Conservation (phyloP, 805 yeast genomes). For the Starmerella vaccinii region DNA sequence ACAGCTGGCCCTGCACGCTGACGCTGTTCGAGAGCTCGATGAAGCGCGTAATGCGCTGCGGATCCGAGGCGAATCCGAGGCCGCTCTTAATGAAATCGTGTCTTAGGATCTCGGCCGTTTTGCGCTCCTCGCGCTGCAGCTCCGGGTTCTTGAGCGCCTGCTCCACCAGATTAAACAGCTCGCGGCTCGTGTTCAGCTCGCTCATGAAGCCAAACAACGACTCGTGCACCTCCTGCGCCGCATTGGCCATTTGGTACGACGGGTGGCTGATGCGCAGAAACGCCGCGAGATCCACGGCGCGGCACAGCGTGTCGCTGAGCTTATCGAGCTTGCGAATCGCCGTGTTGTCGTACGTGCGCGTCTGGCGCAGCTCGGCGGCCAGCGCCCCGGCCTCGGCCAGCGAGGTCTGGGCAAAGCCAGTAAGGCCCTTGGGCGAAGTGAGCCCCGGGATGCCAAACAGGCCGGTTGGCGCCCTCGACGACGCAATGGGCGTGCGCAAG, state of each 20-base stretch:
- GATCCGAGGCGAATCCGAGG: constrained; percentile 56
- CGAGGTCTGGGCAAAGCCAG: constrained; percentile 55
- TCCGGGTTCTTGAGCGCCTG: constrained; percentile 31
- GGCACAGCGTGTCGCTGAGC: constrained; percentile 75
- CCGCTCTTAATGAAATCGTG: constrained; percentile 89
- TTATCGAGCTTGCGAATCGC: constrained; percentile 67
- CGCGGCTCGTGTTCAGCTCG: constrained; percentile 71
- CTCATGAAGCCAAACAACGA: constrained; percentile 90
- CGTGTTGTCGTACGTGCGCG: neutral
- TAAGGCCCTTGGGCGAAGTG: constrained; percentile 58
- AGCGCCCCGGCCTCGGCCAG: constrained; percentile 54
- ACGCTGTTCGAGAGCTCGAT: constrained; percentile 72
- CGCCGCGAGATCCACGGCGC: constrained; percentile 89
- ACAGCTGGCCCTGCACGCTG: constrained; percentile 70
- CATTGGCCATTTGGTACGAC: constrained; percentile 51
- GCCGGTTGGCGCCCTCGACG: constrained; percentile 35
- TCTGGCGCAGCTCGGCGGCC: constrained; percentile 44
- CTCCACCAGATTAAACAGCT: constrained; percentile 47
- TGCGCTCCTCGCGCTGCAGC: constrained; percentile 57
- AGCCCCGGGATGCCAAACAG: constrained; percentile 66
- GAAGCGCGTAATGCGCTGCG: constrained; percentile 47
- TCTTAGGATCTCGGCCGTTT: constrained; percentile 69
- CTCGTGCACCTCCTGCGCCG: constrained; percentile 83
- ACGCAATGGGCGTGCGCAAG: constrained; percentile 25
- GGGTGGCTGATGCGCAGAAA: constrained; percentile 87